Evolutionary conservation across 139 green algal species (phyloP).

Genomic region (Marvania coccoides): DNA sequence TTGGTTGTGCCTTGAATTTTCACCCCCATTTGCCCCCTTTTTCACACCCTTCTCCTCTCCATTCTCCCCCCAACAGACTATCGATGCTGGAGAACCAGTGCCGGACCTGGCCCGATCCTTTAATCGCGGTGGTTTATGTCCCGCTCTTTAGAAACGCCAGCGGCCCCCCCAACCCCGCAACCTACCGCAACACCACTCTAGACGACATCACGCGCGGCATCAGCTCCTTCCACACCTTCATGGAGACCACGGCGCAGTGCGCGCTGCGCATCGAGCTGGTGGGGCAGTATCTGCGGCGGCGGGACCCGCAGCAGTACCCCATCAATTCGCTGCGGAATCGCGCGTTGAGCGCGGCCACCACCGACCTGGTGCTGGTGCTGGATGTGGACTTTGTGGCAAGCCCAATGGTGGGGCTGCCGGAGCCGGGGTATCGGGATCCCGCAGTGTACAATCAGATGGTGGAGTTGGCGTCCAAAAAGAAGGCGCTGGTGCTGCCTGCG

Average conservation of each 20-base stretch:
- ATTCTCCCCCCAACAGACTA: background rate
- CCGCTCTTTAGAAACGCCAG: background rate
- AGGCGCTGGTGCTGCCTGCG: background rate
- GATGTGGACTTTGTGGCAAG: slow-evolving; percentile 8
- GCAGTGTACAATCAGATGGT: slow-evolving; percentile 5
- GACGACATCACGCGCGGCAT: slow-evolving; percentile 1
- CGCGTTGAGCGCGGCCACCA: background rate
- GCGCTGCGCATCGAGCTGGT: background rate
- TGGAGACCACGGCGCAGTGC: background rate
- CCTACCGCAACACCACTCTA: slow-evolving; percentile 3
- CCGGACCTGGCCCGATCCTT: background rate
- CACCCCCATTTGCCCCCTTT: no score
- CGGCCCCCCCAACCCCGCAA: background rate
- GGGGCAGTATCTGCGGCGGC: slow-evolving; percentile 1
- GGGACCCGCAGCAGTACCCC: slow-evolving; percentile 4
- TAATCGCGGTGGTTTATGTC: slow-evolving; percentile 6
- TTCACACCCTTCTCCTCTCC: background rate
- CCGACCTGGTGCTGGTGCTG: slow-evolving; percentile 4
- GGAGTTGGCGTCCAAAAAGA: slow-evolving; percentile 3
- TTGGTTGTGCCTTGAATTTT: background rate
- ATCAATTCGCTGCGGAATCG: slow-evolving; percentile 9
- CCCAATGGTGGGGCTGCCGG: background rate
- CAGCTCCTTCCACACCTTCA: background rate
- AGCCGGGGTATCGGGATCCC: slow-evolving; percentile 5
- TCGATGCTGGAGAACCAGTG: slow-evolving; percentile 19